phyloP scores from a whole-genome alignment of 768 basidiomycete species.

The Ramaria sp. region DNA sequence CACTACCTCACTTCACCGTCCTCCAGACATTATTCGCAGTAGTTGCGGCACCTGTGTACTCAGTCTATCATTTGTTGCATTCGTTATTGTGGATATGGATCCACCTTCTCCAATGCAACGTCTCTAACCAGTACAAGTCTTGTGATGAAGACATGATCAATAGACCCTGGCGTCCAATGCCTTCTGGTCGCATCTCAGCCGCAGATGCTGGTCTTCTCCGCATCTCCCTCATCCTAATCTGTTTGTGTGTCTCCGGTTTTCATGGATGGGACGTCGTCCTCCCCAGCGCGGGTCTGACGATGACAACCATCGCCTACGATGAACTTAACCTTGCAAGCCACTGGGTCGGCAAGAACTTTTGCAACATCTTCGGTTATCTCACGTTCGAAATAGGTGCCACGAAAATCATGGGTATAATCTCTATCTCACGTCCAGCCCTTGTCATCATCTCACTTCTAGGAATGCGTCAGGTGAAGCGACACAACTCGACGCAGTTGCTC shows the following conservation, averaged over 20 bases:
- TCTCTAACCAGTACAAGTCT: slow-evolving; percentile 21
- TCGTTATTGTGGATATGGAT: slow-evolving; percentile 21
- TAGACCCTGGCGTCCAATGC: slow-evolving; percentile 23
- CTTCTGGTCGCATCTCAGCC: slow-evolving; percentile 18
- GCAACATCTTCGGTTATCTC: slow-evolving; percentile 15
- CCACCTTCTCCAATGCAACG: slow-evolving; percentile 19
- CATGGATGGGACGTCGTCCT: slow-evolving; percentile 1
- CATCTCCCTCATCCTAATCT: background rate
- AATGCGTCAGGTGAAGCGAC: slow-evolving; percentile 1
- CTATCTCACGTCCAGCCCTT: slow-evolving; percentile 10
- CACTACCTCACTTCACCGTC: background rate
- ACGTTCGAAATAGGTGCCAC: slow-evolving; percentile 17
- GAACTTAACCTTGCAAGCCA: slow-evolving; percentile 1
- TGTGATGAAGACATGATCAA: slow-evolving; percentile 20
- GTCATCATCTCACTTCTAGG: background rate
- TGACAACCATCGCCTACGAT: slow-evolving; percentile 7
- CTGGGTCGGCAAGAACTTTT: slow-evolving; percentile 15
- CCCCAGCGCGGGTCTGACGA: background rate
- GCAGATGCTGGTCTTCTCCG: background rate
- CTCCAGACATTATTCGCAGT: slow-evolving; percentile 13
- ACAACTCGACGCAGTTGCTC: slow-evolving; percentile 13
- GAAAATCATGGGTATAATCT: slow-evolving; percentile 3
- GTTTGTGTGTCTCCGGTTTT: background rate
- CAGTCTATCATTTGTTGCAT: slow-evolving; percentile 6
- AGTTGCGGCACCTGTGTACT: slow-evolving; percentile 14